Percentiles rank a stretch among this genome's conserved stretches.
phyloP scores from a whole-genome alignment of 2,329 filamentous ascomycete species.

The Fusarium ambrosium region DNA sequence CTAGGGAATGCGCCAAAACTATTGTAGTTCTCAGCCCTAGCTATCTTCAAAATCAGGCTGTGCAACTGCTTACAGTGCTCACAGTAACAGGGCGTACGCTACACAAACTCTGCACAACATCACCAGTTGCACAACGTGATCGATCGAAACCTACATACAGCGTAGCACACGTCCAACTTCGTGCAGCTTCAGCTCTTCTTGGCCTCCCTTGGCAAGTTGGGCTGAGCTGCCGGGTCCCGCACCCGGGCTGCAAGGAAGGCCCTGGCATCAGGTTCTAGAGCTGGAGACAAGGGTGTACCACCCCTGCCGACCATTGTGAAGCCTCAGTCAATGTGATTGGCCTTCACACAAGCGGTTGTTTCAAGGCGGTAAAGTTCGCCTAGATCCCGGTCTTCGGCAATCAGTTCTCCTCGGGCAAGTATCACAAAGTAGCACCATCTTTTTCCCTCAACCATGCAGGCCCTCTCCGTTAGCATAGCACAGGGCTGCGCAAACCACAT shows the following conservation, averaged over 20 bases:
- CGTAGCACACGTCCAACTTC: background rate
- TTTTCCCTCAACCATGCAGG: background rate
- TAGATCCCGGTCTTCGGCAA: background rate
- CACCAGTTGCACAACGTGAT: background rate
- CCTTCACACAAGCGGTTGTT: background rate
- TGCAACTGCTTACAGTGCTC: background rate
- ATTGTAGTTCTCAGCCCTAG: background rate
- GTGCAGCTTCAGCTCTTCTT: background rate
- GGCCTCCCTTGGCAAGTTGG: background rate
- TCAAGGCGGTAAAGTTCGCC: background rate
- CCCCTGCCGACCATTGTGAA: slow-evolving; percentile 8
- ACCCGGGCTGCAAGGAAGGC: background rate
- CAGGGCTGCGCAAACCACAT: background rate
- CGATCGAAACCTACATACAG: background rate
- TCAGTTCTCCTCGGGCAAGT: background rate
- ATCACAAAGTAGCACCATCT: background rate
- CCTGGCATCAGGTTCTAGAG: background rate
- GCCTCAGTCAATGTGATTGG: background rate
- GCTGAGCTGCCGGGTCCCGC: background rate
- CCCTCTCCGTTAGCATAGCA: background rate
- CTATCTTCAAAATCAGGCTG: slow-evolving; percentile 1
- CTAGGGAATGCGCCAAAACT: background rate
- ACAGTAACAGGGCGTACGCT: background rate
- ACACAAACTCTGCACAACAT: background rate
- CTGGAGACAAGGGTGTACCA: background rate